Evolutionary conservation across 192 early-diverging fungal species (phyloP), one percentile per base, ranked within the genome.

Genomic region (Dispira parvispora): DNA sequence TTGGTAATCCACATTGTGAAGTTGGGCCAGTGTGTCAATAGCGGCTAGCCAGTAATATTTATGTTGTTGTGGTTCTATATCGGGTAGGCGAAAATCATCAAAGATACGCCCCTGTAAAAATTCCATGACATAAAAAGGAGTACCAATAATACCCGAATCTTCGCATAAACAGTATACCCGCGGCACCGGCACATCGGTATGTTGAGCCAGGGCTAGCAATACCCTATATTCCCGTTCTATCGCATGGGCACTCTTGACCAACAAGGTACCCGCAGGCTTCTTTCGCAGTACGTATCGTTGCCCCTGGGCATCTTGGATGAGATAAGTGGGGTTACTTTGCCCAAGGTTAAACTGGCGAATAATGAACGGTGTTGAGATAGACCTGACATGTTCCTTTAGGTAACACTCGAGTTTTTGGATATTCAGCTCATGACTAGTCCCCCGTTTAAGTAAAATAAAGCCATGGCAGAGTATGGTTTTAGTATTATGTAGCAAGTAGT

Each of bases 81-180:
- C 68, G 10, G 73, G 73, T 68, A 90, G 73, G 32, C 75, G 67
- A 1, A 80, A 64, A 54, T 88, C 86, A 8, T 79, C 69, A 65
- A 93, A 88, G 50, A 98, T 89, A 2, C 91, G 82, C 43, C 94
- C 94, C 50, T 93, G 72, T 61, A 95, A 71, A 63, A 92, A 98
- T 73, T 97, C 85, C 94, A 98, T 98, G 43, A 89, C 83, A 75
- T 94, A 97, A 70, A 98, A 98, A 23, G 91, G 88, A 10, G 94
- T 95, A 11, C 90, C 94, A 43, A 95, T 68, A 21, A 98, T 81
- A 20, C 66, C 64, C n/a, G 56, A 50, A 68, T 98, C 89, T 66
- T 94, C 88, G 69, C 94, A 98, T 38, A 98, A 81, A 18, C 78
- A 73, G 64, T 88, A 89, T 11, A 92, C 90, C 50, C 79, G 78